These are phyloP conservation scores for Colletotrichum sp. DNA, from an alignment of 2,329 filamentous ascomycete genomes.

Conservation along the genomic window DNA sequence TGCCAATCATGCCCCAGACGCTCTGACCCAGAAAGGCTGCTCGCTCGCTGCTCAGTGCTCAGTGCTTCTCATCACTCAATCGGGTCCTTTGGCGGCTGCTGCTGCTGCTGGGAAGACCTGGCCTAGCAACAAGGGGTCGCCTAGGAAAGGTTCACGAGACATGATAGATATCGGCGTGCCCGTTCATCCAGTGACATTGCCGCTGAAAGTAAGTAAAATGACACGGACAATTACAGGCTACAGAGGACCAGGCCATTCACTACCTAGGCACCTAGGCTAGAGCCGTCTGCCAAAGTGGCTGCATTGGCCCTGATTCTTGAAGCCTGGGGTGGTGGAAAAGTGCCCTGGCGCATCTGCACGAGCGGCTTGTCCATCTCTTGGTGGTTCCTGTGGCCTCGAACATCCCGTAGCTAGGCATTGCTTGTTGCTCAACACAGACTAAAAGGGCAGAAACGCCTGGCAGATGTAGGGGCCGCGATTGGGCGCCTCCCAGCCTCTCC, in stretches of 20 bases:
- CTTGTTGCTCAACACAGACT: not conserved
- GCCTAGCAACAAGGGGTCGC: not conserved
- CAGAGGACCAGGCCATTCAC: not conserved
- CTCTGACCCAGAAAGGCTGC: not conserved
- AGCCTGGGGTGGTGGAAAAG: not conserved
- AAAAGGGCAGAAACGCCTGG: not conserved
- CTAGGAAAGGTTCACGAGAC: not conserved
- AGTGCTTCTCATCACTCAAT: not conserved
- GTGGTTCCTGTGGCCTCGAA: not conserved
- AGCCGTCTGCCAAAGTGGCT: not conserved
- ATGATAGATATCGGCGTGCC: not conserved
- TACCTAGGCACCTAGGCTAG: not conserved
- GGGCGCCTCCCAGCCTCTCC: not conserved
- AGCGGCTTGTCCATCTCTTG: slow-evolving; percentile 10
- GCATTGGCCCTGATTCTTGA: not conserved
- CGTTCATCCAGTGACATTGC: not conserved
- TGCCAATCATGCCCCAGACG: slow-evolving; percentile 4
- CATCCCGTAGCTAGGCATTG: not conserved
- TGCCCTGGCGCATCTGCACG: not conserved
- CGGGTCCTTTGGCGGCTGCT: not conserved
- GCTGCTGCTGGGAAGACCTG: not conserved
- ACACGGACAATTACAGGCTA: not conserved
- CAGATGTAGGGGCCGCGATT: not conserved
- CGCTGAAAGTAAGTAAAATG: not conserved
- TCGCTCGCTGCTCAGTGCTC: not conserved